Conservation (phyloP, 2,329 filamentous ascomycete genomes). For the Stylonectria norvegica region DNA sequence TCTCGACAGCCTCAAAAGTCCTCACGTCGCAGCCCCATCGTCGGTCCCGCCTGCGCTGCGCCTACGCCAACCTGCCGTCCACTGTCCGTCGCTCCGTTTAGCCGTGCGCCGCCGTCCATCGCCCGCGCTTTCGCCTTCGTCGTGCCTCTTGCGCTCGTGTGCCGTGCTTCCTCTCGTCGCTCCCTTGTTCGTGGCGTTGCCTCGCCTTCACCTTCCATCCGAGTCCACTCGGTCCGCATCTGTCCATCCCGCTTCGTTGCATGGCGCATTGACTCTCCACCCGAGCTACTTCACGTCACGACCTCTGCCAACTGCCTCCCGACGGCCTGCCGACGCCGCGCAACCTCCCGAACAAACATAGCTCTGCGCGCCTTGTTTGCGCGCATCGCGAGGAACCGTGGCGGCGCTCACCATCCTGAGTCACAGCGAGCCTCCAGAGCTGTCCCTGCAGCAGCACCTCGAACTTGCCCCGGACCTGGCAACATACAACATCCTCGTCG, state of each 20-base stretch:
- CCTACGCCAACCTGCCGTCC: conserved; percentile 7
- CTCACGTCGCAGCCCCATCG: conserved; percentile 23
- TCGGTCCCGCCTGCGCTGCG: conserved; percentile 3
- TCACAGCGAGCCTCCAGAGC: conserved; percentile 49
- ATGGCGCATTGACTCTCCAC: conserved; percentile 33
- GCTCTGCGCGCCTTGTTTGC: conserved; percentile 26
- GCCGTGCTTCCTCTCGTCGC: conserved; percentile 12
- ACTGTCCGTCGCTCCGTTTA: conserved; percentile 10
- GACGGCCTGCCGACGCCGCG: conserved; percentile 19
- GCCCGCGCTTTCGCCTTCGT: conserved; percentile 16
- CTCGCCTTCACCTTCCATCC: conserved; percentile 15
- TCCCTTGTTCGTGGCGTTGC: conserved; percentile 22
- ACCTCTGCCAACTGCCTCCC: no score
- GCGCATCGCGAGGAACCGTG: conserved; percentile 43
- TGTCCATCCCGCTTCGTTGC: conserved; percentile 19
- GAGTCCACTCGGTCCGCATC: conserved; percentile 12
- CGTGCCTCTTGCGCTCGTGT: conserved; percentile 12
- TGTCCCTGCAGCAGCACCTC: conserved; percentile 59
- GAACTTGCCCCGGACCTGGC: conserved; percentile 53
- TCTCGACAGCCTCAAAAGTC: conserved; percentile 32
- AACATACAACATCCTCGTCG: conserved; percentile 46
- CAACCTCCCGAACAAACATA: conserved; percentile 12
- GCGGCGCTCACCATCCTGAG: conserved; percentile 56
- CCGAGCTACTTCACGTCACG: conserved; percentile 18
- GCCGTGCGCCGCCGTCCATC: conserved; percentile 15